Evolutionary conservation across 371 early-diverging fungal genomes (phyloP).

Genomic region (Circinella umbellata): DNA sequence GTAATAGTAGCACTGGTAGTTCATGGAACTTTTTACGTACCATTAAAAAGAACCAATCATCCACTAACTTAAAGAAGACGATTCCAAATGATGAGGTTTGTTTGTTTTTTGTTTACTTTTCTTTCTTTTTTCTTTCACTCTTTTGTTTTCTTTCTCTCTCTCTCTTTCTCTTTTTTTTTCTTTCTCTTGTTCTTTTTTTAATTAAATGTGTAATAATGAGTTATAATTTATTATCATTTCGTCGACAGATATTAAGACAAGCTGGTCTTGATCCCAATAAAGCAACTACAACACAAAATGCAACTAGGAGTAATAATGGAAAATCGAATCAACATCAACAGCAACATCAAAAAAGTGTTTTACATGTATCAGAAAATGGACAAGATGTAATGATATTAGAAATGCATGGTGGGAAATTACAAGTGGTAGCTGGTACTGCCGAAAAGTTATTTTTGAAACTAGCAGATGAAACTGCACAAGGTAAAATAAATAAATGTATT

Average conservation of each 20-base stretch:
- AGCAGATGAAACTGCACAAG: conserved; percentile 69
- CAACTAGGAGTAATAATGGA: not conserved
- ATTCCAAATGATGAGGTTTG: conserved; percentile 2
- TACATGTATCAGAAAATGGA: conserved; percentile 59
- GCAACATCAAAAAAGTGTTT: not conserved
- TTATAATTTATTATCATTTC: not conserved
- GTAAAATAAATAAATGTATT: conserved; percentile 20
- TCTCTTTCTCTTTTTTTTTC: not conserved
- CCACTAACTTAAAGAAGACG: conserved; percentile 11
- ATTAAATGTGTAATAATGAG: not conserved
- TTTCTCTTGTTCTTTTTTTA: not conserved
- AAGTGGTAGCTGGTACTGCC: conserved; percentile 65
- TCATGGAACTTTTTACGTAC: conserved; percentile 19
- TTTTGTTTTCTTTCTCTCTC: not conserved
- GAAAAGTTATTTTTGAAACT: conserved; percentile 66
- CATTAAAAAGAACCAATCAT: conserved; percentile 18
- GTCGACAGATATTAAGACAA: conserved; percentile 1
- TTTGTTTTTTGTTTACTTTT: not conserved
- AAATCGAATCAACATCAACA: conserved; percentile 1
- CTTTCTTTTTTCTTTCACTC: not conserved
- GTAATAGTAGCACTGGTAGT: not conserved
- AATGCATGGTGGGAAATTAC: conserved; percentile 42
- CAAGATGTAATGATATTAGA: conserved; percentile 47
- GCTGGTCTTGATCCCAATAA: conserved; percentile 8
- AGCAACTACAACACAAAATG: not conserved